Evolutionary conservation across 2,329 filamentous ascomycete species (phyloP).

Genomic region (Alternaria gaisen): DNA sequence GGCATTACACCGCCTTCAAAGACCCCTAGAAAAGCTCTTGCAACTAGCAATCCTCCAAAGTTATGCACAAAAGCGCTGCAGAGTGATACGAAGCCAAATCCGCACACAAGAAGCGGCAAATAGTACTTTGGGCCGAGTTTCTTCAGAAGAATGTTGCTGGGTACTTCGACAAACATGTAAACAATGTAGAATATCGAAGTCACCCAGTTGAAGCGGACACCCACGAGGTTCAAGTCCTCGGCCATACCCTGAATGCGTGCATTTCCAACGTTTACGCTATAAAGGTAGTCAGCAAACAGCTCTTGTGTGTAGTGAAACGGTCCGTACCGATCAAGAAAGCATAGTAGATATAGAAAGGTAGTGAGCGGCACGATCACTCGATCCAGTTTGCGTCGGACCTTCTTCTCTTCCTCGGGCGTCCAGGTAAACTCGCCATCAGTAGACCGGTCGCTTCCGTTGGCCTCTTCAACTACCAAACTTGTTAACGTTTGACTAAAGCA

Average conservation of each 20-base stretch:
- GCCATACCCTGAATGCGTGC: slow-evolving; percentile 65
- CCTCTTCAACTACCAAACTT: slow-evolving; percentile 29
- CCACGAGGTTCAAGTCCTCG: slow-evolving; percentile 58
- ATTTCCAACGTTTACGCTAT: slow-evolving; percentile 60
- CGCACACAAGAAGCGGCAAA: slow-evolving; percentile 63
- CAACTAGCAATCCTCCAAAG: slow-evolving; percentile 58
- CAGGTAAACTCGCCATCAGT: slow-evolving; percentile 53
- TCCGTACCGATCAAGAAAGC: slow-evolving; percentile 56
- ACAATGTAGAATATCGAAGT: slow-evolving; percentile 67
- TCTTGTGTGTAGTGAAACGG: neutral
- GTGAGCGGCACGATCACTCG: slow-evolving; percentile 62
- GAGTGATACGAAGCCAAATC: slow-evolving; percentile 65
- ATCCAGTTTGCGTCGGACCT: slow-evolving; percentile 62
- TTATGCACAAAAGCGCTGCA: slow-evolving; percentile 63
- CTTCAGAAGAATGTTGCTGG: slow-evolving; percentile 66
- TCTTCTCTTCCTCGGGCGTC: slow-evolving; percentile 61
- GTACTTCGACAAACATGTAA: slow-evolving; percentile 65
- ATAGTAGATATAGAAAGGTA: slow-evolving; percentile 63
- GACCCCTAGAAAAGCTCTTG: slow-evolving; percentile 61
- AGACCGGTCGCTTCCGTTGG: slow-evolving; percentile 40
- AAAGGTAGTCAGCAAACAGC: slow-evolving; percentile 15
- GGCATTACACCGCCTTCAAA: slow-evolving; percentile 68
- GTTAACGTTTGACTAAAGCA: slow-evolving; percentile 14
- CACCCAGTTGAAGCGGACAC: slow-evolving; percentile 66
- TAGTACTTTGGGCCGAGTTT: slow-evolving; percentile 62